Conservation (phyloP, 345 rosid genomes). For the Durio zibethinus region DNA sequence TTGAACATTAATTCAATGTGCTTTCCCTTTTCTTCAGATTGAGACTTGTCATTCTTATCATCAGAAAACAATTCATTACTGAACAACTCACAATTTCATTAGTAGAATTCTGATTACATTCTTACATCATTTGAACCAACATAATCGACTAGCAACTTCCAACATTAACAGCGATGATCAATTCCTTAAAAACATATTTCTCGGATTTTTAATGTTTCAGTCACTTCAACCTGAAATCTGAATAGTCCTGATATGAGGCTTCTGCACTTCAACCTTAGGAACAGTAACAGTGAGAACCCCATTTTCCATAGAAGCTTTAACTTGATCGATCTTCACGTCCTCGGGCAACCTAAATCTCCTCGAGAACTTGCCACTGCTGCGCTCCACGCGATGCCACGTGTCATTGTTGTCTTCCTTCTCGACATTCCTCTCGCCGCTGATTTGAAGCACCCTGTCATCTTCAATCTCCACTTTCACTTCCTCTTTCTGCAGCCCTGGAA, state of each 20-base stretch:
- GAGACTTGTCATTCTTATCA: neutral
- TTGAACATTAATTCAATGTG: too few species aligned
- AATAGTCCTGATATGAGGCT: slow-evolving; percentile 27
- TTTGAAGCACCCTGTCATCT: slow-evolving; percentile 30
- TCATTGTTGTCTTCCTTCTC: slow-evolving; percentile 27
- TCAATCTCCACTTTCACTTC: slow-evolving; percentile 40
- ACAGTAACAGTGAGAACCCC: slow-evolving; percentile 37
- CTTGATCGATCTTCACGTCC: slow-evolving; percentile 31
- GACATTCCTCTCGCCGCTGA: slow-evolving; percentile 35
- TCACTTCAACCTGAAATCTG: slow-evolving; percentile 20
- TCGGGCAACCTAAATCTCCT: slow-evolving; percentile 45
- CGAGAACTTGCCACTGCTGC: slow-evolving; percentile 30
- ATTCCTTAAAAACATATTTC: neutral
- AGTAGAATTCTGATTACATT: neutral
- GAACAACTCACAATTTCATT: neutral
- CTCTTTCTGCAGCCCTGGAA: slow-evolving; percentile 39
- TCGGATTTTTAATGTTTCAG: neutral
- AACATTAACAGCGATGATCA: neutral
- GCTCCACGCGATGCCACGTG: slow-evolving; percentile 39
- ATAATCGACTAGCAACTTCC: neutral
- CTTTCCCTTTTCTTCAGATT: neutral
- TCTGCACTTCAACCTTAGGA: slow-evolving; percentile 37
- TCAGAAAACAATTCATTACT: too few species aligned
- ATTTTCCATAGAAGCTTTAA: slow-evolving; percentile 38
- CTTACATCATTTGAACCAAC: neutral